Percentiles rank a stretch among this genome's conserved stretches.
Evolutionary conservation across 306 rosid species (phyloP).

Genomic region (Ziziphus jujuba): DNA sequence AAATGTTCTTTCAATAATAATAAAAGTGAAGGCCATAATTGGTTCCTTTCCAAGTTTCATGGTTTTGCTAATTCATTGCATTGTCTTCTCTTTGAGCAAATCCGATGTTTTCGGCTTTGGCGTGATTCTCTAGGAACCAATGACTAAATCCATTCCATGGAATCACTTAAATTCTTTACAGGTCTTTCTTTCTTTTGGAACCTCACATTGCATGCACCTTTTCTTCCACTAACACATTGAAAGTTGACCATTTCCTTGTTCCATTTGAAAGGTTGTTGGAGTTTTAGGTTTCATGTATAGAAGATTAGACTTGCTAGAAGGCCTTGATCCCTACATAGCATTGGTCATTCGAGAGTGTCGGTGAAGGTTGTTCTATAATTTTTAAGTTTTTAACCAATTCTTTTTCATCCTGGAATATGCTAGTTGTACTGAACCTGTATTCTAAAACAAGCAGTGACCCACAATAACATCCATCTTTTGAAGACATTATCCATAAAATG

Average conservation of each 20-base stretch:
- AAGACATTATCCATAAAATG: conserved; percentile 60
- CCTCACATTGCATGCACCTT: background rate
- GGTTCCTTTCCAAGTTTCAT: background rate
- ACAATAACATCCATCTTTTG: conserved; percentile 66
- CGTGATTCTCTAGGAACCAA: conserved; percentile 72
- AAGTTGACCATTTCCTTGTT: conserved; percentile 4
- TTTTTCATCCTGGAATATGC: conserved; percentile 15
- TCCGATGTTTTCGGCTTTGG: conserved; percentile 80
- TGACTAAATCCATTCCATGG: conserved; percentile 73
- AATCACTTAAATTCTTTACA: conserved; percentile 57
- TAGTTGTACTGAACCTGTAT: conserved; percentile 21
- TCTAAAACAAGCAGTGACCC: conserved; percentile 52
- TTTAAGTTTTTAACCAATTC: background rate
- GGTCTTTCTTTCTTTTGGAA: conserved; percentile 40
- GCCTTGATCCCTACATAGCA: conserved; percentile 54
- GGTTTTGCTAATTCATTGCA: background rate
- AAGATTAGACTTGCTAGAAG: conserved; percentile 67
- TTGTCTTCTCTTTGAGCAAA: conserved; percentile 36
- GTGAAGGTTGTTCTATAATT: conserved; percentile 40
- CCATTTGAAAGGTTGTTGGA: conserved; percentile 66
- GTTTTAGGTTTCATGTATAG: conserved; percentile 81
- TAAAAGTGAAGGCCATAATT: too few relatives aligned
- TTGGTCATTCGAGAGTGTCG: conserved; percentile 66
- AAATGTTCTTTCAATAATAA: too few relatives aligned
- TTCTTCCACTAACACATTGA: conserved; percentile 2